Evolutionary conservation across 78 protist genomes (phyloP).

Genomic region (Anaeramoeba flamelloides): DNA sequence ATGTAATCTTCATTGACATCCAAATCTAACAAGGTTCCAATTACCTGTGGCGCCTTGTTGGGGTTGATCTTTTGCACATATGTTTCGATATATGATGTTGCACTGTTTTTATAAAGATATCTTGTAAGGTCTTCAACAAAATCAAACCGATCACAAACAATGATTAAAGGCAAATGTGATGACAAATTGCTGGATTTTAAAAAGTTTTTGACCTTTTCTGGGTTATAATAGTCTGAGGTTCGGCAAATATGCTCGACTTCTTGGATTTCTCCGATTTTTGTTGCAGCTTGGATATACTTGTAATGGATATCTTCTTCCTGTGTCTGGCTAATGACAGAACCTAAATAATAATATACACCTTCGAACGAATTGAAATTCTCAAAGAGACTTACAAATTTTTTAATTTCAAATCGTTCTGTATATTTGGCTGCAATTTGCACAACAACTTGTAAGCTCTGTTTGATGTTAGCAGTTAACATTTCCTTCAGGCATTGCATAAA

Average conservation of each 20-base stretch:
- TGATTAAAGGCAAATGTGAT: conserved; percentile 89
- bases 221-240: conserved; percentile 67
- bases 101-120: conserved; percentile 48
- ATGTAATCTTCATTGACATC: conserved; percentile 80
- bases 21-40: conserved; percentile 86
- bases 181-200: conserved; percentile 76
- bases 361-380: conserved; percentile 20
- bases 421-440: conserved; percentile 79
- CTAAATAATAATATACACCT: conserved; percentile 42
- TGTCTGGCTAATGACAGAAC: conserved; percentile 40
- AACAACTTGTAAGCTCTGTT: conserved; percentile 62
- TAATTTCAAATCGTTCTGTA: conserved; percentile 54
- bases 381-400: conserved; percentile 62
- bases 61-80: conserved; percentile 79
- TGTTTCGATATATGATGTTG: conserved; percentile 85
- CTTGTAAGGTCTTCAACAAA: conserved; percentile 84
- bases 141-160: conserved; percentile 90
- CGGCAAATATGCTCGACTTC: conserved; percentile 93
- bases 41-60: conserved; percentile 50
- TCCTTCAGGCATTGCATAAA: conserved; percentile 68
- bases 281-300: conserved; percentile 94
- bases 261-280: conserved; percentile 61
- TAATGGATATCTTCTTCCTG: conserved; percentile 79
- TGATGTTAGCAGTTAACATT: conserved; percentile 58
- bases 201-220: conserved; percentile 78